These are phyloP conservation scores for Logfia minima DNA, from an alignment of 129 eudicot genomes.

Conservation along the genomic window DNA sequence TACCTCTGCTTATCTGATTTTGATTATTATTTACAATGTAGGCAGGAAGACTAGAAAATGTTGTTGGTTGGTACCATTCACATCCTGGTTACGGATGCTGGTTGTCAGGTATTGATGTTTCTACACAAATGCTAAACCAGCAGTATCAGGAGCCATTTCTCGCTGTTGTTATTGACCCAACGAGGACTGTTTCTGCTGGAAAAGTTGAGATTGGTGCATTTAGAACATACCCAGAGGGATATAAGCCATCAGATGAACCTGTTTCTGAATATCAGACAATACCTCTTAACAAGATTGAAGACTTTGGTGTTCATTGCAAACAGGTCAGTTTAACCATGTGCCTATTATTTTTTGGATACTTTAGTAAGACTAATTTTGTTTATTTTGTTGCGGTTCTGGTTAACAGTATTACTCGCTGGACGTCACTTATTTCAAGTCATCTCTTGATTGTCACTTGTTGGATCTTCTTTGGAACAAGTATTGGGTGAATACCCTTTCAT, in stretches of 20 bases:
- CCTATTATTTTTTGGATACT: neutral
- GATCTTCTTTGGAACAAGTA: constrained; percentile 98
- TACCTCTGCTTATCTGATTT: neutral
- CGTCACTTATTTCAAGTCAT: constrained; percentile 90
- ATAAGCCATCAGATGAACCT: constrained; percentile 98
- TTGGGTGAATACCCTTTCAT: constrained; percentile 99
- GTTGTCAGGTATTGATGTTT: constrained; percentile 98
- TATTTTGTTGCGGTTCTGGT: neutral
- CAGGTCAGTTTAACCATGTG: constrained; percentile 53
- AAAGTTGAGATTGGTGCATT: constrained; percentile 98
- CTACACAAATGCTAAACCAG: constrained; percentile 97
- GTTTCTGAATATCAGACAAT: constrained; percentile 96
- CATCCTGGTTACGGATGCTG: constrained; percentile 99
- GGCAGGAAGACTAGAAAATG: constrained; percentile 96
- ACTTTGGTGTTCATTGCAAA: constrained; percentile 98
- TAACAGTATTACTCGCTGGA: constrained; percentile 92
- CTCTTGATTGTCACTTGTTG: constrained; percentile 93
- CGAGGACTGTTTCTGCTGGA: constrained; percentile 95
- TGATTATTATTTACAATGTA: constrained; percentile 15
- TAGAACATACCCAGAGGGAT: constrained; percentile 94
- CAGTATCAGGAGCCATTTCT: constrained; percentile 95
- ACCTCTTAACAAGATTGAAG: constrained; percentile 96
- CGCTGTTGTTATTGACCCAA: constrained; percentile 97
- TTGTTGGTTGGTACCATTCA: constrained; percentile 98
- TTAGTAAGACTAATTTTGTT: neutral